Evolutionary conservation across 805 yeast species (phyloP), one percentile per base, ranked within the genome.

Genomic region (Pichia pseudocactophila): DNA sequence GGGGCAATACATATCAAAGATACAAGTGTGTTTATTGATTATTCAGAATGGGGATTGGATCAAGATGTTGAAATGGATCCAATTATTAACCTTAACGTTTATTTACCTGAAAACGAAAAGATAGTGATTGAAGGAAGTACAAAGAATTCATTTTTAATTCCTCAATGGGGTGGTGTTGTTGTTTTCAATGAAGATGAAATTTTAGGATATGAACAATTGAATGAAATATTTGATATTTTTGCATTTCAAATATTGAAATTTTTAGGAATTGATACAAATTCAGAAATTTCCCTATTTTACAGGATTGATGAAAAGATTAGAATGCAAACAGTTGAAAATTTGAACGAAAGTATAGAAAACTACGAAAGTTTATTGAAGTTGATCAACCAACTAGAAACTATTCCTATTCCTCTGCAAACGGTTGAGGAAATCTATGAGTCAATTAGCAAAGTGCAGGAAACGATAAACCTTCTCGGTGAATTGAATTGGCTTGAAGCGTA

Each of bases 91-190:
- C 78, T 90, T 53, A 67, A 84, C 16, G 61, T 81, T 1, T 85
- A 79, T 53, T 71, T 79, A 41, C 88, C 94, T 2, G 65, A 71
- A 5, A 53, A 61, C 31, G 63, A 66, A 20, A 59, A 66, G 44
- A 66, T 77, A 53, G 50, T 46, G 5, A 74, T 82, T 37, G 73
- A 65, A 36, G 62, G 70, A 43, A 69, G 54, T 0, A 48, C 48
- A 34, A 65, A 78, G 37, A 80, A 73, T 58, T 76, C 80, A 42
- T 88, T 82, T 55, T 60, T 83, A 36, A 76, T 90, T 18, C 95
- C 96, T 7, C 95, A 84, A 61, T 89, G 95, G 85, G 94, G 92
- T 10, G 96, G 96, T 48, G 74, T 85, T 43, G 60, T 65, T 54
- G 65, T 81, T 49, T 55, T 64, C 57, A 69, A 80, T 54, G 34